Evolutionary conservation across 2,329 filamentous ascomycete species (phyloP), one percentile per base, ranked within the genome.

Genomic region (Hypoxylon sp.): DNA sequence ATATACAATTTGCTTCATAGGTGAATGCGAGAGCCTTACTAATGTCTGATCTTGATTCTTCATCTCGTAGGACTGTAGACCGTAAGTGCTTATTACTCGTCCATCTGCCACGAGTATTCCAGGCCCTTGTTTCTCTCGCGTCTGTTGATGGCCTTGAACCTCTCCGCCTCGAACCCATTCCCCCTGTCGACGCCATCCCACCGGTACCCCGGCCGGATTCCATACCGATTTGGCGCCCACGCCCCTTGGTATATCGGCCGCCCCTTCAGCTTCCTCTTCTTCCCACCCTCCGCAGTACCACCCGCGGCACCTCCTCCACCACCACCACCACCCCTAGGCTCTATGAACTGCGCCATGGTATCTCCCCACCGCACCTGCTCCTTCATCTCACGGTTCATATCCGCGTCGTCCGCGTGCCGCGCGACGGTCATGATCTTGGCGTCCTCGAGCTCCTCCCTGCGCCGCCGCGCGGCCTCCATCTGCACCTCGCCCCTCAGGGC

Each of bases 161-260:
- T 91, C 76, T 97, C 91, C 67, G 88, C 91, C 81, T 99, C 96
- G 76, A 97, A 98, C 0, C 95, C 95, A 80, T 93, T 99, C 18
- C 93, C 85, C 70, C 96, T 85, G 82, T 99, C 96, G 16, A 99
- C 96, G 4, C 96, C 96, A 82, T 99, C 96, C 96, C 96, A 99
- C 69, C 93, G 84, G 81, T 97, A 93, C 0, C 96, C 96, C 0
- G 96, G 96, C 65, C 90, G 85, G 66, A 99, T 98, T 0, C 92
- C 93, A 80, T 98, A 98, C 18, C 96, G 86, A 83, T 99, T 99
- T 45, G 96, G 96, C 74, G 92, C 86, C 59, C 91, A 92, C 0
- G 90, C 85, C 0, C 95, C 96, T 64, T 88, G 82, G 77, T 98
- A 99, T 3, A 91, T 77, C 3, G 91, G 92, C 69, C 85, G 88